A percentile compares a stretch with the other conserved stretches of the same genome.
Evolutionary conservation across 2,329 filamentous ascomycete species (phyloP).

Genomic region (Pyrenochaeta sp.): DNA sequence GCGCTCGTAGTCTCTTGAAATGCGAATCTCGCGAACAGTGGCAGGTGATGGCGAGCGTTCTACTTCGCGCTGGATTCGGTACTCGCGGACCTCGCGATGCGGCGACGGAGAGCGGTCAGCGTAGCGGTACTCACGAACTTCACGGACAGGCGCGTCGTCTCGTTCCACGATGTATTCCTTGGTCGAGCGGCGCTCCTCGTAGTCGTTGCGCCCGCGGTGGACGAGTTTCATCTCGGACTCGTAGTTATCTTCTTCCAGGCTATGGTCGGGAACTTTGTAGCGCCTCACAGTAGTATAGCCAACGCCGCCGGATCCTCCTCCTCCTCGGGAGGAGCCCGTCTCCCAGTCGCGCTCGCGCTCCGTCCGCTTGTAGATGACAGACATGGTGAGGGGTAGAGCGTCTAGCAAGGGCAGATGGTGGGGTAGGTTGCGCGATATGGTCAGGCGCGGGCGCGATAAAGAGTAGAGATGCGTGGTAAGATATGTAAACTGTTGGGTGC

Average conservation of each 20-base stretch:
- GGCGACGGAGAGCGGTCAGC: conserved; percentile 51
- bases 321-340: conserved; percentile 34
- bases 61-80: conserved; percentile 61
- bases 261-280: conserved; percentile 63
- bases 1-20: conserved; percentile 43
- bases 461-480: conserved; percentile 1
- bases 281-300: conserved; percentile 67
- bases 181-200: conserved; percentile 40
- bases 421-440: conserved; percentile 2
- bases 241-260: conserved; percentile 53
- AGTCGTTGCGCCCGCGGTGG: conserved; percentile 47
- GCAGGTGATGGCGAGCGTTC: conserved; percentile 57
- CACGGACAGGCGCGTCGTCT: conserved; percentile 33
- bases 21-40: conserved; percentile 47
- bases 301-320: conserved; percentile 29
- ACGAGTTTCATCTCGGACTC: conserved; percentile 61
- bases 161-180: conserved; percentile 53
- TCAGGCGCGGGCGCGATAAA: conserved; percentile 9
- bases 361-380: conserved; percentile 53
- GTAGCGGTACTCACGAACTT: conserved; percentile 50
- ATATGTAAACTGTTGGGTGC: conserved; percentile 4
- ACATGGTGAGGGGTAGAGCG: conserved; percentile 46
- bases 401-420: conserved; percentile 5
- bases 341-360: conserved; percentile 59
- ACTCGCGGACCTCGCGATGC: conserved; percentile 58